These are phyloP conservation scores for Lachnellula suecica DNA, from an alignment of 2,329 filamentous ascomycete genomes.

Conservation along the genomic window DNA sequence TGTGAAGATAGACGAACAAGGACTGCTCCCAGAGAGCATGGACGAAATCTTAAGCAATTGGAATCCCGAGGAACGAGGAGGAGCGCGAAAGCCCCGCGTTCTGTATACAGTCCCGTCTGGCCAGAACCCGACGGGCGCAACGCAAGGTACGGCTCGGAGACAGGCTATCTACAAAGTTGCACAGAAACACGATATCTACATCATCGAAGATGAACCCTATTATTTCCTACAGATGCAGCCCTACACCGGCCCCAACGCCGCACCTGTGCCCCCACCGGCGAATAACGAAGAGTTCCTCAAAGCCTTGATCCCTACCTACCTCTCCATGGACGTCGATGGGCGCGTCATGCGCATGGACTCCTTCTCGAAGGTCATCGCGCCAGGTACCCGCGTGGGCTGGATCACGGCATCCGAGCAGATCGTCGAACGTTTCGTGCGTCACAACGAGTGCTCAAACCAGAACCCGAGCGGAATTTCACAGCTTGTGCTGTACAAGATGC, in stretches of 20 bases:
- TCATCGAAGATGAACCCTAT: slow-evolving; percentile 75
- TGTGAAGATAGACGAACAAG: slow-evolving; percentile 65
- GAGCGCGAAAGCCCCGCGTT: slow-evolving; percentile 63
- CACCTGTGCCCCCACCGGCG: slow-evolving; percentile 51
- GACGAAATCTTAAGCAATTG: slow-evolving; percentile 65
- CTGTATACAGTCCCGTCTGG: slow-evolving; percentile 73
- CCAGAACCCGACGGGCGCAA: slow-evolving; percentile 75
- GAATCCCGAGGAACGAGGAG: slow-evolving; percentile 55
- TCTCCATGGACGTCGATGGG: slow-evolving; percentile 82
- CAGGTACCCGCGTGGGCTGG: slow-evolving; percentile 83
- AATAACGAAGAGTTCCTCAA: slow-evolving; percentile 72
- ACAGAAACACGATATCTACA: slow-evolving; percentile 70
- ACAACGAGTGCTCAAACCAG: slow-evolving; percentile 82
- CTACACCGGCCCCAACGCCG: slow-evolving; percentile 46
- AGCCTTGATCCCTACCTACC: slow-evolving; percentile 69
- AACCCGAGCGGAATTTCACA: slow-evolving; percentile 84
- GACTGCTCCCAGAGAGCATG: slow-evolving; percentile 60
- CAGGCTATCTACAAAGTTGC: slow-evolving; percentile 63
- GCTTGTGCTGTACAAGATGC: slow-evolving; percentile 79
- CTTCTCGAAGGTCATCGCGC: slow-evolving; percentile 87
- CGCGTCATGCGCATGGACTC: slow-evolving; percentile 89
- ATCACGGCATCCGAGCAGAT: slow-evolving; percentile 84
- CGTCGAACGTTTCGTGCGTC: slow-evolving; percentile 76
- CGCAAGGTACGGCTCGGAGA: slow-evolving; percentile 58
- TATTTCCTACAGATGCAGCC: slow-evolving; percentile 70